Evolutionary conservation across 345 rosid species (phyloP), one percentile per base, ranked within the genome.

Genomic region (Bruguiera gymnorhiza): DNA sequence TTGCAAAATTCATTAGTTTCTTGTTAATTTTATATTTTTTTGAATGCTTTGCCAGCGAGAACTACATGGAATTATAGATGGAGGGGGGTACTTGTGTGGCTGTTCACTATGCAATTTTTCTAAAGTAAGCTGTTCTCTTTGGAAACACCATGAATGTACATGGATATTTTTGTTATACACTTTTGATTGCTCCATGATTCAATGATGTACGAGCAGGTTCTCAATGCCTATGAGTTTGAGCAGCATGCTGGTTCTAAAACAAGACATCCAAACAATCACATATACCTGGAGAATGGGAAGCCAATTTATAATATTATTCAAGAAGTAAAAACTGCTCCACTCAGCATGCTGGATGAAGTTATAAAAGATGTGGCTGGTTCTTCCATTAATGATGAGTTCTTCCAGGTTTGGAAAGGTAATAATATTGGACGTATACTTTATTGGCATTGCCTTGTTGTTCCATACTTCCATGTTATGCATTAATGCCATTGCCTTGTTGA

Each of bases 1-100:
- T 11, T 56, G 29, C 60, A 56, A 56, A 56, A 56, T 56, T 43
- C 50, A 43, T 43, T 43, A 43, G 19, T 43, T 43, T 43, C 50
- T 43, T 43, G 50, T 43, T 3, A 43, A 43, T 43, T 43, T 61
- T 23, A 30, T 48, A 66, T 21, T 56, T 75, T 73, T 73, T 51
- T 6, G 21, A 63, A 62, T 73, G 60, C 16, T 58, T 53, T 64
- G 20, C 54, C 75, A 85, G 92, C 76, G 77, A 74, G 85, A 85
- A 81, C 83, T 90, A 34, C 76, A 74, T 36, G 99, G 97, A 68
- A 67, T 89, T 65, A 75, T 95, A 71, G 83, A 80, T 32, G 87
- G 85, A 11, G 91, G 97, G 70, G 99, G 94, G 73, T 95, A 92
- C 76, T 75, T 95, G 76, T 95, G 98, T 82, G 98, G 98, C 65